Evolutionary conservation across 345 rosid species (phyloP).

Genomic region (Reutealis trisperma): DNA sequence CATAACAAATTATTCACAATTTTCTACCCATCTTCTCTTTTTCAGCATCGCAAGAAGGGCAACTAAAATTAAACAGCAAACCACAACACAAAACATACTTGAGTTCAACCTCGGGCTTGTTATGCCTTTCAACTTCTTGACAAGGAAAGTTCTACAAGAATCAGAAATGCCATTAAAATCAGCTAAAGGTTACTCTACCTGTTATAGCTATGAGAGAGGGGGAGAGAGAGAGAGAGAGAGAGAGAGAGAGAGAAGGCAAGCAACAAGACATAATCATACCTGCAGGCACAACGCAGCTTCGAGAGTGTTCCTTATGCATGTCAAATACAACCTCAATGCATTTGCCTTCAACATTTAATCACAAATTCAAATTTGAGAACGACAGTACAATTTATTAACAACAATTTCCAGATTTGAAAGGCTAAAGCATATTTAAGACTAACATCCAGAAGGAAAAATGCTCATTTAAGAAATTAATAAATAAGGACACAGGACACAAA

Average conservation of each 20-base stretch:
- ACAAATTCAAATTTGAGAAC: not conserved
- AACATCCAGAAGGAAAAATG: not conserved
- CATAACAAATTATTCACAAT: not conserved
- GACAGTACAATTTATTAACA: not conserved
- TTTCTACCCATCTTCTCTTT: not conserved
- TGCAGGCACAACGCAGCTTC: slow-evolving; percentile 96
- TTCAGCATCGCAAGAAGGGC: not conserved
- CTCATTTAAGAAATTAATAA: not conserved
- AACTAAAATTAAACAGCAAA: not conserved
- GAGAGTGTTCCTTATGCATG: slow-evolving; percentile 86
- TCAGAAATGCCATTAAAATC: not conserved
- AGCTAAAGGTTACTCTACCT: not conserved
- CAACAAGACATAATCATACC: slow-evolving; percentile 35
- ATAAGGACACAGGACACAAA: not conserved
- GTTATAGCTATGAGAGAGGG: not conserved
- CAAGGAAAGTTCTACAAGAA: slow-evolving; percentile 90
- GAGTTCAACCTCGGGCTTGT: slow-evolving; percentile 98
- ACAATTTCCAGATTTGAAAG: not conserved
- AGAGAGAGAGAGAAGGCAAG: not conserved
- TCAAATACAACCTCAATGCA: slow-evolving; percentile 70
- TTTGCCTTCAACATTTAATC: slow-evolving; percentile 47
- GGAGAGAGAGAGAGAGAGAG: not conserved
- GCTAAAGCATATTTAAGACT: not conserved
- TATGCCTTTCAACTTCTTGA: slow-evolving; percentile 99
- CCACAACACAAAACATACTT: slow-evolving; percentile 57